Conservation (phyloP, 352 stramenopile species). For the Elongisporangium undulatum region DNA sequence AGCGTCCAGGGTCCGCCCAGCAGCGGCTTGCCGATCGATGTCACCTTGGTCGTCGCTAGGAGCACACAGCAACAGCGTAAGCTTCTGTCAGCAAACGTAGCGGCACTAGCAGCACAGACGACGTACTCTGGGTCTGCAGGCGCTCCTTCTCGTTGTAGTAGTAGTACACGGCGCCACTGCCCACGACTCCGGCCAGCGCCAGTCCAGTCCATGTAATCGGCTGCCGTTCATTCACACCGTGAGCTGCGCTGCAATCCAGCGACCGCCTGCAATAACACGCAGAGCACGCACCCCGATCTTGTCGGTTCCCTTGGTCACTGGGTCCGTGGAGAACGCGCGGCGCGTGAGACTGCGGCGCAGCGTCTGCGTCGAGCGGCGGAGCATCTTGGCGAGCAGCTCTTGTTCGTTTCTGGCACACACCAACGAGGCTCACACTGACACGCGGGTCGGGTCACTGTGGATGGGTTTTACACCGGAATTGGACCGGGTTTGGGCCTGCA, state of each 20-base stretch:
- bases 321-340: slow-evolving; percentile 37
- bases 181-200: slow-evolving; percentile 62
- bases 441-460: too few species aligned
- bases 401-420: too few species aligned
- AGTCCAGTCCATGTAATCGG: slow-evolving; percentile 86
- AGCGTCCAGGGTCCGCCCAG: slow-evolving; percentile 92
- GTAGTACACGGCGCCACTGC: slow-evolving; percentile 78
- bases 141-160: slow-evolving; percentile 90
- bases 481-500: too few species aligned
- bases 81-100: slow-evolving; percentile 2
- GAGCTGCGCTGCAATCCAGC: slow-evolving; percentile 3
- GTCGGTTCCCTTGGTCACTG: slow-evolving; percentile 24
- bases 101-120: neutral
- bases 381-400: too few species aligned
- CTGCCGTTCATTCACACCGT: slow-evolving; percentile 18
- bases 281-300: slow-evolving; percentile 61
- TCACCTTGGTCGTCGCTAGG: slow-evolving; percentile 81
- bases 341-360: slow-evolving; percentile 8
- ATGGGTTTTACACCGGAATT: too few species aligned
- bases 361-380: neutral
- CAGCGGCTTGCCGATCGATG: slow-evolving; percentile 87
- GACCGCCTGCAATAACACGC: slow-evolving; percentile 1
- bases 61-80: slow-evolving; percentile 4
- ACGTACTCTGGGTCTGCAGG: slow-evolving; percentile 77
- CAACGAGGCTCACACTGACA: too few species aligned